Base-by-base conservation (phyloP, 2,329 filamentous ascomycete genomes). In the Cytospora chrysosperma region DNA sequence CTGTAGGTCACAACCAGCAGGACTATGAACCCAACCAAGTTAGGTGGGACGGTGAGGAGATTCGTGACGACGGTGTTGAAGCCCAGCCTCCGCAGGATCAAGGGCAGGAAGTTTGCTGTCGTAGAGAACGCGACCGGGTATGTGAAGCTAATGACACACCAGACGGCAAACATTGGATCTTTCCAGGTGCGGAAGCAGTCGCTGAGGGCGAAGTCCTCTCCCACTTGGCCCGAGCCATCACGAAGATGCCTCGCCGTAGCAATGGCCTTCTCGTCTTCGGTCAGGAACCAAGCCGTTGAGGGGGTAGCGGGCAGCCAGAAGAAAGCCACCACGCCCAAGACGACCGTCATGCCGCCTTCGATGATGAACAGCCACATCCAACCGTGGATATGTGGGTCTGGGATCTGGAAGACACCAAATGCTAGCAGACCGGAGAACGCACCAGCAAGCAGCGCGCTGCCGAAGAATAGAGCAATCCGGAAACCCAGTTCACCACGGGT, bases 11-110 rank as follows among this genome's bases (percentile, higher is more conserved):
- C 76, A 6, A 65, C 71, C 1, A 82, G 73, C 7, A 83, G 70
- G 10, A 82, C 72, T 8, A 81, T 68, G 17, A 81, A 80, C 0
- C 79, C 80, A 0, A 78, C 77, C 6, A 78, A 72, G 28, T 83
- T 82, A 0, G 80, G 80, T 3, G 79, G 77, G 5, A 82, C 79
- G 0, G 79, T 82, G 70, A 76, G 79, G 5, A 82, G 72, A 62
- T 82, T 82, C 0, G 80, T 81, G 50, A 79, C 77, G 34, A 82
- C 71, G 0, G 75, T 74, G 5, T 70, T 74, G 63, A 77, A 81
- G 0, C 79, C 79, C 0, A 82, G 71, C 0, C 78, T 74, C 59
- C 75, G 69, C 9, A 82, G 75, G 55, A 82, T 80, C 51, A 80
- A 72, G 0, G 80, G 80, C 17, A 82, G 76, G 69, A 82, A 82